These are phyloP conservation scores for Aaosphaeria pasadenensis DNA, from an alignment of 2,329 filamentous ascomycete genomes.

Conservation along the genomic window DNA sequence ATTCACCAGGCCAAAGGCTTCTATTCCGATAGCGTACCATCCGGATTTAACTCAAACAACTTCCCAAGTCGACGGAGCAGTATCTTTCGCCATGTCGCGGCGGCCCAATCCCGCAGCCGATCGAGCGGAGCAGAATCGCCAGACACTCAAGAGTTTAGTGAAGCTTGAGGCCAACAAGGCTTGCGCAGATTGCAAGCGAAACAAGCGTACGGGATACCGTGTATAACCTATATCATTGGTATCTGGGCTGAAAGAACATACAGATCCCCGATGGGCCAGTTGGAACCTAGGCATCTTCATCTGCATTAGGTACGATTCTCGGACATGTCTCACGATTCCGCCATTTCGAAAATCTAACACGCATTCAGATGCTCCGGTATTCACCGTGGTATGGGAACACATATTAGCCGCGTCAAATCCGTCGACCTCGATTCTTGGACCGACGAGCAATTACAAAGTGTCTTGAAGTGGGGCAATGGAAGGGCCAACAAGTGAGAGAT, in stretches of 20 bases:
- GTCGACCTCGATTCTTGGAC: constrained; percentile 98
- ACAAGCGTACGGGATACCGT: constrained; percentile 71
- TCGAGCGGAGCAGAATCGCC: constrained; percentile 87
- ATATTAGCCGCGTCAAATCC: constrained; percentile 97
- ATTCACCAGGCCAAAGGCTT: too few relatives aligned
- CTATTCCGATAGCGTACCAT: too few relatives aligned
- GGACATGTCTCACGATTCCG: background rate
- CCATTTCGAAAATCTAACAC: constrained; percentile 7
- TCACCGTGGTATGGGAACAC: constrained; percentile 97
- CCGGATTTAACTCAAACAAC: too few relatives aligned
- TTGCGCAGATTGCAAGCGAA: constrained; percentile 97
- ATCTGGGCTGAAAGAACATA: background rate
- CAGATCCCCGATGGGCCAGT: constrained; percentile 97
- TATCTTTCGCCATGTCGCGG: constrained; percentile 65
- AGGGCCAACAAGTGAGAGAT: constrained; percentile 80
- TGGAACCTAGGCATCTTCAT: constrained; percentile 98
- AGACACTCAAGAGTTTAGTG: constrained; percentile 89
- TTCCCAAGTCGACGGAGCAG: background rate
- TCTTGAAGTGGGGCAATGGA: constrained; percentile 92
- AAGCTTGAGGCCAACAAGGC: constrained; percentile 95
- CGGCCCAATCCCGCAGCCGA: constrained; percentile 78
- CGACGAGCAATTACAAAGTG: constrained; percentile 92
- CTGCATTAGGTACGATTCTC: constrained; percentile 68
- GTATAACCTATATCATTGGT: too few relatives aligned
- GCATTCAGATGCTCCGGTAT: constrained; percentile 80